phyloP scores from a whole-genome alignment of 768 basidiomycete genomes.

The Podaxis sp. region DNA sequence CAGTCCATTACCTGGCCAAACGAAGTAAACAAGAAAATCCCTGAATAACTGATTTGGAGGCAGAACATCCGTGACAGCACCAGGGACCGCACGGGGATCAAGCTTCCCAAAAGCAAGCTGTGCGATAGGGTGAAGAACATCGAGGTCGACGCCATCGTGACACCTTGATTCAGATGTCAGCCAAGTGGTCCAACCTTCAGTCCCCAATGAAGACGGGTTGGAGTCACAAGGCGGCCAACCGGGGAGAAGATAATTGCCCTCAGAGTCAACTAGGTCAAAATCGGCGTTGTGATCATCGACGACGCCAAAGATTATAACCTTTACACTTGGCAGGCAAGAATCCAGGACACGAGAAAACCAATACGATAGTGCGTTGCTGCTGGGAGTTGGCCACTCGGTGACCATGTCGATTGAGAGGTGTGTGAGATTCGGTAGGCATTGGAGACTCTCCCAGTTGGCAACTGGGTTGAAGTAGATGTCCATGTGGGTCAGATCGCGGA shows the following conservation, averaged over 20 bases:
- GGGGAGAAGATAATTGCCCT: slow-evolving; percentile 6
- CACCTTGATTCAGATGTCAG: neutral
- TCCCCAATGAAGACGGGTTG: neutral
- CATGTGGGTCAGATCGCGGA: slow-evolving; percentile 10
- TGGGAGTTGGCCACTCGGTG: slow-evolving; percentile 4
- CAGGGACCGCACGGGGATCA: slow-evolving; percentile 10
- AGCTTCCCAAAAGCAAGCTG: slow-evolving; percentile 6
- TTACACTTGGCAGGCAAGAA: slow-evolving; percentile 1
- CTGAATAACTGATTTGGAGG: slow-evolving; percentile 1
- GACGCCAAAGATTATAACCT: neutral
- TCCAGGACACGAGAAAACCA: slow-evolving; percentile 4
- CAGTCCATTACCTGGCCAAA: neutral
- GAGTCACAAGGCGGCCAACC: slow-evolving; percentile 7
- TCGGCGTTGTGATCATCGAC: slow-evolving; percentile 1
- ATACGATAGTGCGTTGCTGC: neutral
- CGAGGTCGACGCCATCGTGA: neutral
- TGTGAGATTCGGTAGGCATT: neutral
- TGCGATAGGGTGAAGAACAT: slow-evolving; percentile 7
- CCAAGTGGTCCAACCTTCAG: neutral
- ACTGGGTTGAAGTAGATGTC: neutral
- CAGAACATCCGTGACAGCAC: neutral
- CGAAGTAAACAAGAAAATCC: slow-evolving; percentile 5
- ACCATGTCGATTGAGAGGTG: slow-evolving; percentile 9
- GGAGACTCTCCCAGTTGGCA: slow-evolving; percentile 8
- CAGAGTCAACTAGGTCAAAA: slow-evolving; percentile 8